A percentile compares a stretch with the other conserved stretches of the same genome.
Conservation (phyloP, 2,329 filamentous ascomycete genomes). For the Trichoderma guizhouense region DNA sequence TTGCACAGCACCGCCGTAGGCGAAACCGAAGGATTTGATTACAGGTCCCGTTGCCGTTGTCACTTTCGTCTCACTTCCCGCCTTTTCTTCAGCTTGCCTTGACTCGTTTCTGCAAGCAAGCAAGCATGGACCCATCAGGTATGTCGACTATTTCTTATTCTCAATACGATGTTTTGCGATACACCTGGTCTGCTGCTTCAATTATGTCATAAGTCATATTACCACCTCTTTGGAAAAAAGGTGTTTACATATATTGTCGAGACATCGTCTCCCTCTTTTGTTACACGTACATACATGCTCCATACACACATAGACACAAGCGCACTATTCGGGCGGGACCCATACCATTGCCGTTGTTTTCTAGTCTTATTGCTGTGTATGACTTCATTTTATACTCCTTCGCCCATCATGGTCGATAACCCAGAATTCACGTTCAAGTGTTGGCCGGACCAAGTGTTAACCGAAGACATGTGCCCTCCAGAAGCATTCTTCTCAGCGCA, state of each 20-base stretch:
- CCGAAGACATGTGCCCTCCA: neutral
- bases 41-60: neutral
- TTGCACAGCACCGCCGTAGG: neutral
- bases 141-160: neutral
- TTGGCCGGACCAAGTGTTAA: neutral
- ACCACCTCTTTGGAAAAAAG: neutral
- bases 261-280: neutral
- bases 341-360: neutral
- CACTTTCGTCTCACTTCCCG: neutral
- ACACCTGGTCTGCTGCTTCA: neutral
- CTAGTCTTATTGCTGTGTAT: neutral
- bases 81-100: neutral
- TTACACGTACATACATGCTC: neutral
- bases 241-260: neutral
- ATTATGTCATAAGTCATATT: neutral
- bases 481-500: slow-evolving; percentile 12
- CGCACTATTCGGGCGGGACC: neutral
- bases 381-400: neutral
- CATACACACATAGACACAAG: neutral
- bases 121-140: neutral
- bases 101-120: neutral
- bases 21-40: slow-evolving; percentile 1
- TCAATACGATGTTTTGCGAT: neutral
- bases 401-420: neutral
- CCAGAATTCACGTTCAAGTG: neutral